These are phyloP conservation scores for Trichoderma asperelloides DNA, from an alignment of 495 filamentous ascomycete species.

Conservation along the genomic window DNA sequence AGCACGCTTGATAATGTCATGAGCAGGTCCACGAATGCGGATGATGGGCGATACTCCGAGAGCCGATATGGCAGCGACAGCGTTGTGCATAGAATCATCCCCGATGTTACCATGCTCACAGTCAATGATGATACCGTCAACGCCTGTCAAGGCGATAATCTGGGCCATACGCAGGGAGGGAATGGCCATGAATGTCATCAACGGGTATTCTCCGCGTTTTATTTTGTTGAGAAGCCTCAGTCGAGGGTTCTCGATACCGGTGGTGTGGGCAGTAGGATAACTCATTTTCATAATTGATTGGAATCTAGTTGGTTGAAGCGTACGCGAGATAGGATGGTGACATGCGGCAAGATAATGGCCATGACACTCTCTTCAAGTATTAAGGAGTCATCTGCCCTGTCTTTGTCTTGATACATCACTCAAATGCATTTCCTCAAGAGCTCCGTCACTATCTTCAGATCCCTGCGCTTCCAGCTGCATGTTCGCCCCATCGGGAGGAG, in stretches of 20 bases:
- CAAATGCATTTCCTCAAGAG: too few relatives aligned
- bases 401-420: too few relatives aligned
- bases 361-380: too few relatives aligned
- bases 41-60: constrained; percentile 41
- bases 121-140: constrained; percentile 30
- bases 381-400: too few relatives aligned
- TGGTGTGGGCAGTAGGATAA: constrained; percentile 28
- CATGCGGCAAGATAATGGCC: too few relatives aligned
- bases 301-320: constrained; percentile 1
- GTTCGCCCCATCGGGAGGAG: constrained; percentile 2
- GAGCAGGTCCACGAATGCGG: constrained; percentile 35
- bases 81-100: constrained; percentile 55
- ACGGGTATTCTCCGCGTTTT: constrained; percentile 22
- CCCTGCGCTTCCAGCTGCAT: too few relatives aligned
- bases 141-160: constrained; percentile 29
- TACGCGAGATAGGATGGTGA: not conserved
- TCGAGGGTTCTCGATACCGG: constrained; percentile 26
- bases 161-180: constrained; percentile 30
- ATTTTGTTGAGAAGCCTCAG: constrained; percentile 30
- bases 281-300: constrained; percentile 18
- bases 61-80: constrained; percentile 38
- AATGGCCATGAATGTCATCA: constrained; percentile 33
- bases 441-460: too few relatives aligned
- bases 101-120: constrained; percentile 22
- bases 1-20: constrained; percentile 43